phyloP scores from a whole-genome alignment of 1,139 yeast genomes.

The Candida sp. region DNA sequence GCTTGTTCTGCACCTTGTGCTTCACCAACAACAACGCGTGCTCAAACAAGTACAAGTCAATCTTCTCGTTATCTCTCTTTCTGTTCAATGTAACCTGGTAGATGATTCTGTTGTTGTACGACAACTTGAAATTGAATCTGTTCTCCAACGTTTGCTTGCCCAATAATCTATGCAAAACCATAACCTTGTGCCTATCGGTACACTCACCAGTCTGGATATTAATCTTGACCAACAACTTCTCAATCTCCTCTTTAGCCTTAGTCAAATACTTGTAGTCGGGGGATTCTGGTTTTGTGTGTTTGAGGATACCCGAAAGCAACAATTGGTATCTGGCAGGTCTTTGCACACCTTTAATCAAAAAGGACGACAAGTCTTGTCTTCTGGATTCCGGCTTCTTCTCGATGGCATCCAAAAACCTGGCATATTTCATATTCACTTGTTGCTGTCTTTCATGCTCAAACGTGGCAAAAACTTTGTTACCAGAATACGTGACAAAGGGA shows the following conservation, averaged over 20 bases:
- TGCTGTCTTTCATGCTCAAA: slow-evolving; percentile 96
- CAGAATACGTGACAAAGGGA: slow-evolving; percentile 92
- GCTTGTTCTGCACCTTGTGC: slow-evolving; percentile 84
- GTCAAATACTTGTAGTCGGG: slow-evolving; percentile 76
- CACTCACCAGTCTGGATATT: slow-evolving; percentile 94
- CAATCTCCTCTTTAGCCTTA: slow-evolving; percentile 77
- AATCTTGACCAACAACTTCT: slow-evolving; percentile 77
- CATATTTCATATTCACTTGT: slow-evolving; percentile 87
- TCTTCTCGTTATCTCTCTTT: slow-evolving; percentile 76
- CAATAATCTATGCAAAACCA: slow-evolving; percentile 75
- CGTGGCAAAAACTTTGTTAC: slow-evolving; percentile 96
- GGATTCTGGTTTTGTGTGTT: slow-evolving; percentile 75
- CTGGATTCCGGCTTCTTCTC: slow-evolving; percentile 89
- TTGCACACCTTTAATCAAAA: slow-evolving; percentile 93
- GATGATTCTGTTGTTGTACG: slow-evolving; percentile 80
- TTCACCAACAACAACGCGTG: slow-evolving; percentile 87
- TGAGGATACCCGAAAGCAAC: slow-evolving; percentile 80
- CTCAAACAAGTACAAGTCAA: slow-evolving; percentile 85
- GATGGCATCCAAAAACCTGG: slow-evolving; percentile 90
- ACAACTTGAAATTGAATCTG: slow-evolving; percentile 63
- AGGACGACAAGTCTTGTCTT: slow-evolving; percentile 91
- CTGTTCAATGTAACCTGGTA: slow-evolving; percentile 76
- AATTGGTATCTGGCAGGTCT: slow-evolving; percentile 95
- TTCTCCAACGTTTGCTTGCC: slow-evolving; percentile 86
- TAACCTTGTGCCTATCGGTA: slow-evolving; percentile 89